These are phyloP conservation scores for Neurospora sp. DNA, from an alignment of 2,329 filamentous ascomycete genomes.

Conservation along the genomic window DNA sequence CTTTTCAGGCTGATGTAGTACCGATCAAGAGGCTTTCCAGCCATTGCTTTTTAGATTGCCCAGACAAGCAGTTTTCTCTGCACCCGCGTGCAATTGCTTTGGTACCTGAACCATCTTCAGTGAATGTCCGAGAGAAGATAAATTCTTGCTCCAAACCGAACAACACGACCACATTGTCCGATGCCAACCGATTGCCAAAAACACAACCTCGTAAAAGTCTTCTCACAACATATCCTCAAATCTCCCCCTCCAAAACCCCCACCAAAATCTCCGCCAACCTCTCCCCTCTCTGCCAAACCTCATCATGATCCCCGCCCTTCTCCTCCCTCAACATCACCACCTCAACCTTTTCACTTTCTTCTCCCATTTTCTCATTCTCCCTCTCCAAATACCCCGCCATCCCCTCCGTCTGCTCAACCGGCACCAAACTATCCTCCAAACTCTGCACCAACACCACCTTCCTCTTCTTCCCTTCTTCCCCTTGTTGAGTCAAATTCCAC, in stretches of 20 bases:
- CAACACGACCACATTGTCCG: not conserved
- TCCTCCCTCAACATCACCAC: slow-evolving; percentile 29
- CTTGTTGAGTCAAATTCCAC: slow-evolving; percentile 18
- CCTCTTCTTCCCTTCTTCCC: not conserved
- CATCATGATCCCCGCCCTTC: slow-evolving; percentile 50
- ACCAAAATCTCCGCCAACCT: slow-evolving; percentile 41
- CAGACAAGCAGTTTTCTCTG: not conserved
- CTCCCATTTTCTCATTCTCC: slow-evolving; percentile 26
- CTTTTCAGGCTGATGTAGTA: not conserved
- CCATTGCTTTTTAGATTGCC: not conserved
- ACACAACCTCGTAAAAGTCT: not conserved
- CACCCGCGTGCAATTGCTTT: not conserved
- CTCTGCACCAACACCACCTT: slow-evolving; percentile 16
- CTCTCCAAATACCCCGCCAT: slow-evolving; percentile 41
- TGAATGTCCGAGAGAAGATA: not conserved
- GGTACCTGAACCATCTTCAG: not conserved
- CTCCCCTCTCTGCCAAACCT: slow-evolving; percentile 49
- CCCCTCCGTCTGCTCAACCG: slow-evolving; percentile 20
- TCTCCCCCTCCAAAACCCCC: slow-evolving; percentile 17
- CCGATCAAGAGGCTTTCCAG: not conserved
- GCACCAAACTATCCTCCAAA: slow-evolving; percentile 15
- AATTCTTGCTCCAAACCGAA: not conserved
- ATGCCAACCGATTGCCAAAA: not conserved
- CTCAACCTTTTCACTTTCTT: slow-evolving; percentile 23
- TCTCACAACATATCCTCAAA: not conserved